These are phyloP conservation scores for Boletus sp. DNA, from an alignment of 768 basidiomycete species.

Conservation along the genomic window DNA sequence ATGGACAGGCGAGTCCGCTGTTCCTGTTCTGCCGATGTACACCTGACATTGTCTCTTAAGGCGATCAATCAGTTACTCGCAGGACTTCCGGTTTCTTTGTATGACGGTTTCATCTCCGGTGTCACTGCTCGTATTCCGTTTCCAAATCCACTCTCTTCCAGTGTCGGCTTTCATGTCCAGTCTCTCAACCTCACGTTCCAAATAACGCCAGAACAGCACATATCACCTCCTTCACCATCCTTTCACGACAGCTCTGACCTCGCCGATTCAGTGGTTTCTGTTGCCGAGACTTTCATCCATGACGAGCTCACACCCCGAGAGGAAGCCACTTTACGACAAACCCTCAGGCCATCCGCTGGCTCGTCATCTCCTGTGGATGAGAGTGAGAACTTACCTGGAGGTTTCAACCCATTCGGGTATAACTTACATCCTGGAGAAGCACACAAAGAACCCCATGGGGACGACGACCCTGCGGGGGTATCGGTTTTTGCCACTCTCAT, in stretches of 20 bases:
- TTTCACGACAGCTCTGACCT: slow-evolving; percentile 41
- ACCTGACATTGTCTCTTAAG: slow-evolving; percentile 38
- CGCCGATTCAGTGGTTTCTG: slow-evolving; percentile 75
- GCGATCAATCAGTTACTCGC: slow-evolving; percentile 72
- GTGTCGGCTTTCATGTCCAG: slow-evolving; percentile 64
- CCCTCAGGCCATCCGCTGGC: slow-evolving; percentile 50
- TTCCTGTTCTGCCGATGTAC: slow-evolving; percentile 2
- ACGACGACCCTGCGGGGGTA: slow-evolving; percentile 67
- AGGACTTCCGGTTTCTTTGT: slow-evolving; percentile 62
- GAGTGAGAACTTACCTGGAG: slow-evolving; percentile 56
- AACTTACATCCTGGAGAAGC: slow-evolving; percentile 33
- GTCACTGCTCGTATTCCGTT: slow-evolving; percentile 80
- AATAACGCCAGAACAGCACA: slow-evolving; percentile 30
- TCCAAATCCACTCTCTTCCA: slow-evolving; percentile 78
- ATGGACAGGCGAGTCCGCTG: slow-evolving; percentile 57
- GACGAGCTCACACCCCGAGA: slow-evolving; percentile 73
- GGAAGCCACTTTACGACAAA: slow-evolving; percentile 65
- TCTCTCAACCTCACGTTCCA: slow-evolving; percentile 68
- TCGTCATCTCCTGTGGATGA: slow-evolving; percentile 34
- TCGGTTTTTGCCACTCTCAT: slow-evolving; percentile 79
- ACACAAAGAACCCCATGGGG: slow-evolving; percentile 29
- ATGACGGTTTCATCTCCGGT: slow-evolving; percentile 68
- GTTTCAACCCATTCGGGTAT: slow-evolving; percentile 53
- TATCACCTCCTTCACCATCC: slow-evolving; percentile 9
- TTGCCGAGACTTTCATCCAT: slow-evolving; percentile 84